Base-by-base conservation (phyloP, 495 filamentous ascomycete species). In the Penicillium flavigenum region DNA sequence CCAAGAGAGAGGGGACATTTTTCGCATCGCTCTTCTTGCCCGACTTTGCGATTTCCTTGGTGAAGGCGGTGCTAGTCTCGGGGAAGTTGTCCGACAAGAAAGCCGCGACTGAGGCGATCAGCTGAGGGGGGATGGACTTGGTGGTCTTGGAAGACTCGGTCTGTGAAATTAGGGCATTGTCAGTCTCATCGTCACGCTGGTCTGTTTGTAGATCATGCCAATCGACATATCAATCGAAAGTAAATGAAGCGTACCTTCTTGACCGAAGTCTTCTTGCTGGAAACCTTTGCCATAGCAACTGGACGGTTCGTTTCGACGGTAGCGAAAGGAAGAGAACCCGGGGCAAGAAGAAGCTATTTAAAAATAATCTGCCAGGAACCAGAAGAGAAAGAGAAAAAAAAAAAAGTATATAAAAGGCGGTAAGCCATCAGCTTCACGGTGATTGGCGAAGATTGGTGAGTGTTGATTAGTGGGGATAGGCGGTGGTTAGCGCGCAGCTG, bases 11-110 rank as follows among this genome's bases (percentile, higher is more conserved):
- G 26, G 76, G 81, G 29, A 67, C 74, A 52, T 69, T 70, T 60
- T 74, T 72, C 14, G 65, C 56, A 70, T 73, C 67, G 19, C 56
- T 26, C 44, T 70, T 61, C 54, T 70, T 70, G 47, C 50, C 63
- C 17, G 63, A 51, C 62, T 69, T 65, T 58, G 58, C 57, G 43
- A 62, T 20, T 31, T 90, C 84, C 59, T 86, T 81, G 20, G 71
- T 68, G 59, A 90, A 86, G 3, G 83, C 76, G 56, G 76, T 69
- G 55, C 80, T 82, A 27, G 88, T 80, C 41, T 73, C 73, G 19
- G 77, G 64, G 60, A 88, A 89, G 31, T 86, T 81, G 41, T 86
- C 81, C 59, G 79, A 76, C 31, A 92, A 77, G 72, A 90, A 91
- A 14, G 75, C 72, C 31, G 82, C 81, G 60, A 92, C 79, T n/a